Percentiles rank a stretch among this genome's conserved stretches.
These are phyloP conservation scores for Cryptococcus wingfieldii DNA, from an alignment of 1,284 basidiomycete species.

Conservation along the genomic window DNA sequence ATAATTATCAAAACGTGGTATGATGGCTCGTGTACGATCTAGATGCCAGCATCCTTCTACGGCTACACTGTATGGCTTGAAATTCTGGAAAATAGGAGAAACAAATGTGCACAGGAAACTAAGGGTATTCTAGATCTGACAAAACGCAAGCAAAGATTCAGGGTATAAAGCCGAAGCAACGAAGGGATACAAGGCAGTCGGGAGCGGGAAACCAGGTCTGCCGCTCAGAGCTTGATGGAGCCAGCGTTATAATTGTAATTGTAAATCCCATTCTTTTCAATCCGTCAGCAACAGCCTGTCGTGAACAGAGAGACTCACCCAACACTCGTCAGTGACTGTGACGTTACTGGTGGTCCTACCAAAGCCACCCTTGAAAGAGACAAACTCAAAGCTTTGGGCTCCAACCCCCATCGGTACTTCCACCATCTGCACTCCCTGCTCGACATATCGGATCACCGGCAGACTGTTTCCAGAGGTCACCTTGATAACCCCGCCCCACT, in stretches of 20 bases:
- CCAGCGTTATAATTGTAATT: conserved; percentile 47
- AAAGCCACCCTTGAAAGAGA: conserved; percentile 13
- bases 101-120: background rate
- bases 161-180: background rate
- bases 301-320: conserved; percentile 25
- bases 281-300: background rate
- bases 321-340: conserved; percentile 28
- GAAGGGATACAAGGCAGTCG: background rate
- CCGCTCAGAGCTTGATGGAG: conserved; percentile 14
- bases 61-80: background rate
- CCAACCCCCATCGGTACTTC: conserved; percentile 41
- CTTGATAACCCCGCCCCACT: conserved; percentile 35
- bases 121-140: background rate
- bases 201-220: too few species aligned
- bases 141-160: background rate
- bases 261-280: conserved; percentile 37
- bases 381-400: conserved; percentile 33
- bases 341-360: conserved; percentile 18
- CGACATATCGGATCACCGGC: conserved; percentile 24
- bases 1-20: background rate
- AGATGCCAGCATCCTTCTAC: background rate
- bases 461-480: conserved; percentile 40
- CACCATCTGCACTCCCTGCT: conserved; percentile 35
- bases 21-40: too few species aligned
- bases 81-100: background rate